A percentile compares a stretch with the other conserved stretches of the same genome.
These are phyloP conservation scores for Brassica juncea DNA, from an alignment of 345 rosid genomes.

Conservation along the genomic window DNA sequence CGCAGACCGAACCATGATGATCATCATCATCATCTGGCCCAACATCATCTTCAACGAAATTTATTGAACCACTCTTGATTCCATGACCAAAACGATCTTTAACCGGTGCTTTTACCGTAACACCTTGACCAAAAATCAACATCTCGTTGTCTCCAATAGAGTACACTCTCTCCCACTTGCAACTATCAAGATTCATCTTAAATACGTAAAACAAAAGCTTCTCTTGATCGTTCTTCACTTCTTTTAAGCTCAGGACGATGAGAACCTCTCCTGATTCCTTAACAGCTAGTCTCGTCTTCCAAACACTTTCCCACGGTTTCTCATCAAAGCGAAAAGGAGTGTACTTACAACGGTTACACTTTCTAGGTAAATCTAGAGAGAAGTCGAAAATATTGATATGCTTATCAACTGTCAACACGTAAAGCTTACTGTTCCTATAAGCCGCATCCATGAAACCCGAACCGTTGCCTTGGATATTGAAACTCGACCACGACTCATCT, in stretches of 20 bases:
- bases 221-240: neutral
- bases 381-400: neutral
- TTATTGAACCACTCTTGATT: conserved; percentile 5
- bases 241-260: neutral
- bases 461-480: neutral
- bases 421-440: neutral
- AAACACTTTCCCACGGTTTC: conserved; percentile 11
- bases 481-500: neutral
- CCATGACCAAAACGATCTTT: conserved; percentile 10
- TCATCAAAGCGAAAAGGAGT: neutral
- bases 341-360: neutral
- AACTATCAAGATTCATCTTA: conserved; percentile 22
- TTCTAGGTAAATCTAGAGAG: neutral
- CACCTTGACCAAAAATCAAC: conserved; percentile 23
- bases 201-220: conserved; percentile 20
- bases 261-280: neutral
- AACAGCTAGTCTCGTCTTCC: neutral
- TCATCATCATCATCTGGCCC: neutral
- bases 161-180: conserved; percentile 15
- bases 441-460: neutral
- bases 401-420: conserved; percentile 1
- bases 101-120: neutral
- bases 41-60: conserved; percentile 8
- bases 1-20: neutral
- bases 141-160: conserved; percentile 25